These are phyloP conservation scores for Filosporella fistucella DNA, from an alignment of 495 filamentous ascomycete species.

Conservation along the genomic window DNA sequence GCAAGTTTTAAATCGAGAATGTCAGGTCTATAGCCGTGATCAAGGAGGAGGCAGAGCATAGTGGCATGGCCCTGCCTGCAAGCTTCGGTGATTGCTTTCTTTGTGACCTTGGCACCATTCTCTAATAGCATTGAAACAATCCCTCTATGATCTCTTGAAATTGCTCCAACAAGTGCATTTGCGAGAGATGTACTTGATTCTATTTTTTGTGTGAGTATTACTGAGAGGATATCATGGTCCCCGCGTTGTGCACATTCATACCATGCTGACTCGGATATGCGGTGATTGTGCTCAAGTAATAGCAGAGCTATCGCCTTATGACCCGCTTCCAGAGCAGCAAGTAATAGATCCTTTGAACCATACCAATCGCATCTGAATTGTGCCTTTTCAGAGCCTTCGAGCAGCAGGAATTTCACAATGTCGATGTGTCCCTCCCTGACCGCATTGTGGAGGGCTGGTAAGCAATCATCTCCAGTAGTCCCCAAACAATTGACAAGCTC, in stretches of 20 bases:
- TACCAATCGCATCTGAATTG: not conserved
- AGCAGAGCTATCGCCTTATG: not conserved
- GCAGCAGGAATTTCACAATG: not conserved
- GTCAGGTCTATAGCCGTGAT: not conserved
- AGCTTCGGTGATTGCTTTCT: not conserved
- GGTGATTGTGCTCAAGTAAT: not conserved
- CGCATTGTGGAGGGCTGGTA: not conserved
- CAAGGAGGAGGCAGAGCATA: not conserved
- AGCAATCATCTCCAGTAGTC: not conserved
- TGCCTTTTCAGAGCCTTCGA: not conserved
- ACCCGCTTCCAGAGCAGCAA: not conserved
- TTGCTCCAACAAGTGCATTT: not conserved
- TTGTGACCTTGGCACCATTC: not conserved
- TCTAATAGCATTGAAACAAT: not conserved
- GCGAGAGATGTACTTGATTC: not conserved
- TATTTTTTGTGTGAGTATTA: not conserved
- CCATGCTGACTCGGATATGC: not conserved
- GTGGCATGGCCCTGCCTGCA: not conserved
- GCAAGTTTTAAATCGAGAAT: not conserved
- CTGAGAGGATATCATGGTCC: not conserved
- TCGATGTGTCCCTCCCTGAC: not conserved
- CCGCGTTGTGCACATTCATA: not conserved
- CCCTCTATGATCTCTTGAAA: not conserved
- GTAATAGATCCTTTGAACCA: not conserved
- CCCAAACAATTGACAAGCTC: not conserved